Evolutionary conservation across 108 stramenopile genomes (phyloP), one percentile per base, ranked within the genome.

Genomic region (Stephanodiscus triporus): DNA sequence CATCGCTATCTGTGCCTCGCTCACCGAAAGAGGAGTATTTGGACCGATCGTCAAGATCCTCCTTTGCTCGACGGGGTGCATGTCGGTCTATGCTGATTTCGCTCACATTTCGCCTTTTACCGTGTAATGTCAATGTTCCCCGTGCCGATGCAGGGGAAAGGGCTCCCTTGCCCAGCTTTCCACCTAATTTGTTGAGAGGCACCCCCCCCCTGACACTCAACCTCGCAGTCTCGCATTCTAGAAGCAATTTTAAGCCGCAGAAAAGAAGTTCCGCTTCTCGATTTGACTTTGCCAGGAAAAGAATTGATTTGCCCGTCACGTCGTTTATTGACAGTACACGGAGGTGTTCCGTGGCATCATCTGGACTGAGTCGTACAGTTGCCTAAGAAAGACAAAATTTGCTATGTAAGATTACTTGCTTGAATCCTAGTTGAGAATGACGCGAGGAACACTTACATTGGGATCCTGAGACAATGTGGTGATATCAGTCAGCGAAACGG

Each of bases 181-280:
- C 85, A 10, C 81, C 85, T 6, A 84, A 65, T 30, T 66, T 64
- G 17, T 80, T 73, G 22, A 83, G 27, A 19, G 83, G 68, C 48
- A 86, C 49, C 38, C 93, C 91, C 49, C 93, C 93, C 50, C 93
- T 77, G 9, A 89, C 77, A 30, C 89, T 85, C 43, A 90, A 60
- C 24, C 91, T 86, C 38, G 85, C 78, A 27, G 89, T 88, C 80
- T 94, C 93, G 9, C 84, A 76, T 67, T 94, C 93, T 50, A 94
- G 67, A 32, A 94, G 67, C 14, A 94, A 30, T 43, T 88, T 90
- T 43, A 94, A 62, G 23, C 91, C 93, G 58, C 89, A 89, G 29
- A 89, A 72, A 11, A 94, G 73, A 17, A 94, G 63, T 62, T 87
- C 84, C 1, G 93, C 90, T 72, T 94, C 91, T 14, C 81, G 70